Evolutionary conservation across 148 eudicot genomes (phyloP).

Genomic region (Silene conica): DNA sequence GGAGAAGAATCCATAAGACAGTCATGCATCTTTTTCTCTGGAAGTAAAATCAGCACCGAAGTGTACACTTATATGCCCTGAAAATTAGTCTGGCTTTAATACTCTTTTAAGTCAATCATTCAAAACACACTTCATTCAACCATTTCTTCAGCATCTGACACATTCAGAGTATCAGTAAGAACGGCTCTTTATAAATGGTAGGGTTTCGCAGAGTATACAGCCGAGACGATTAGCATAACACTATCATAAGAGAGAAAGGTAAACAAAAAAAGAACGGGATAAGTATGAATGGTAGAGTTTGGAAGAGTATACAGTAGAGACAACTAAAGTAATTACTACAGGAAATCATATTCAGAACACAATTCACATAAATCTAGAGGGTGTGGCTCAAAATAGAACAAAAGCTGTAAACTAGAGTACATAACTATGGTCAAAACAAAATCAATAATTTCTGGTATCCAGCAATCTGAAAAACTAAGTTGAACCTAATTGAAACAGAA

Average conservation of each 20-base stretch:
- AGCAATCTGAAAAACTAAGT: not conserved
- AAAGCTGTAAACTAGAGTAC: not conserved
- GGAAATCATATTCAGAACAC: not conserved
- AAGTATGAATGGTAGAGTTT: not conserved
- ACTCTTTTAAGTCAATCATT: not conserved
- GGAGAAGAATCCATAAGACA: constrained; percentile 1
- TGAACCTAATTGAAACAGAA: not conserved
- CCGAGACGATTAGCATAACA: not conserved
- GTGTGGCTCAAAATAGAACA: not conserved
- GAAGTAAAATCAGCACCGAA: not conserved
- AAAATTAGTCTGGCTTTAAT: not conserved
- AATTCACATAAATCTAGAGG: not conserved
- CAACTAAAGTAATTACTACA: not conserved
- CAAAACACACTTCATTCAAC: not conserved
- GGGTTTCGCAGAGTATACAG: too few relatives aligned
- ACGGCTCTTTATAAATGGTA: not conserved
- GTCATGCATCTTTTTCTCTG: not conserved
- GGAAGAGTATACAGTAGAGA: not conserved
- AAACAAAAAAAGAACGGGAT: not conserved
- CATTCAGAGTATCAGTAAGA: not conserved
- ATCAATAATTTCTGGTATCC: not conserved
- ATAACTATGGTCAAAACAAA: not conserved
- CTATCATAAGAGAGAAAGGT: not conserved
- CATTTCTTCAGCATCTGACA: not conserved
- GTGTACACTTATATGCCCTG: not conserved